Evolutionary conservation across 2,329 filamentous ascomycete species (phyloP), one percentile per base, ranked within the genome.

Genomic region (Endothia cerciana): DNA sequence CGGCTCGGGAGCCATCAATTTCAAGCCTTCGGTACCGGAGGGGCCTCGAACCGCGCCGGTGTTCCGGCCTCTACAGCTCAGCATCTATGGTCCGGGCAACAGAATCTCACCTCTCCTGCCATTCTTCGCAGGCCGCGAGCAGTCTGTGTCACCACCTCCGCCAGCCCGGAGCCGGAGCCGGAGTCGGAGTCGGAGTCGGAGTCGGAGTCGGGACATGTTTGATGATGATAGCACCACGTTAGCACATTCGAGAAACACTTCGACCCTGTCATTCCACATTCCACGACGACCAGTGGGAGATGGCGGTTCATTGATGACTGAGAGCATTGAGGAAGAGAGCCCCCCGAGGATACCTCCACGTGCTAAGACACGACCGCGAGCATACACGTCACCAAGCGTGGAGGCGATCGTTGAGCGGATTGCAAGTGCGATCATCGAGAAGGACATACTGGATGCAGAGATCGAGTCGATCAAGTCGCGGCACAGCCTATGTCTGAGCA

Each of bases 381-480:
- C 81, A 7, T 73, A 80, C 65, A 81, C 80, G 11, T 77, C 83
- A 3, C 78, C 82, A 4, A 80, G 79, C 65, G 79, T 85, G 68
- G 83, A 87, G 36, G 73, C 73, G 17, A 83, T 87, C 63, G 83
- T 85, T 60, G 82, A 85, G 69, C 79, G 84, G 51, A 84, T 88
- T 55, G 86, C 85, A 38, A 81, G 77, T 66, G 85, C 84, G 59
- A 82, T 88, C 77, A 76, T 85, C 63, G 87, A 89, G 72, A 79
- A 86, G 68, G 87, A 90, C 64, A 78, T 77, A 64, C 74, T 88
- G 53, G 81, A 89, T 74, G 82, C 81, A 65, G 81, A 87, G 69
- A 88, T 89, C 62, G 84, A 89, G 62, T 81, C 85, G 60, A 78
- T 86, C 28, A 82, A 88, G 30, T 85, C 88, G 77, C 82, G 85